Conservation (phyloP, 768 basidiomycete species). For the Mycena amicta region DNA sequence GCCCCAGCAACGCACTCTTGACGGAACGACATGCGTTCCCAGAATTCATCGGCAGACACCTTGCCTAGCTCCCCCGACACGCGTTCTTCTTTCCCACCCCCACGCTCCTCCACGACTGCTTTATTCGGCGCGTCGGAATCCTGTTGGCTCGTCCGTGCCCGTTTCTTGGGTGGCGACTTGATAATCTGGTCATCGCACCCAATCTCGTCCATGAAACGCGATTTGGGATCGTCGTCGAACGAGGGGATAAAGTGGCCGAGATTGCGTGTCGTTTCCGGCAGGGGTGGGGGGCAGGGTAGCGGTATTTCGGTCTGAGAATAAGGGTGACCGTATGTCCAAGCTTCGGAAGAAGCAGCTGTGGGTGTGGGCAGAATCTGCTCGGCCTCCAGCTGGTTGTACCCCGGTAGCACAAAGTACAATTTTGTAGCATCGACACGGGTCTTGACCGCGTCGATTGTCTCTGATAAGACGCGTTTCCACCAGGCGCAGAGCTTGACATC, state of each 20-base stretch:
- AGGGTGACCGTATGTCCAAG: constrained; percentile 83
- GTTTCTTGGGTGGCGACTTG: constrained; percentile 65
- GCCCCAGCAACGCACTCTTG: constrained; percentile 93
- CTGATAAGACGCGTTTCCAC: constrained; percentile 83
- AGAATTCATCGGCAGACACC: constrained; percentile 81
- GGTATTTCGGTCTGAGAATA: constrained; percentile 59
- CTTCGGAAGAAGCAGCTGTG: constrained; percentile 15
- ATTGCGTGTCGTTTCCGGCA: constrained; percentile 36
- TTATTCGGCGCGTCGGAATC: constrained; percentile 19
- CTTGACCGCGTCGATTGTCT: constrained; percentile 49
- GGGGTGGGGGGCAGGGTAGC: constrained; percentile 41
- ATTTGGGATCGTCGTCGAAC: constrained; percentile 97
- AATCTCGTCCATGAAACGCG: constrained; percentile 90
- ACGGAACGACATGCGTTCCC: constrained; percentile 95
- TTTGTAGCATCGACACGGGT: constrained; percentile 33
- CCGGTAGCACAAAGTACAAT: constrained; percentile 71
- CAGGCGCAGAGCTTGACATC: constrained; percentile 85
- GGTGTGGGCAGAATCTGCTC: constrained; percentile 47
- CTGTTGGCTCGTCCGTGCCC: constrained; percentile 40
- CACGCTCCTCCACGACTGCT: constrained; percentile 22
- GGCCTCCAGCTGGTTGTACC: constrained; percentile 70
- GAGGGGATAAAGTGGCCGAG: constrained; percentile 82
- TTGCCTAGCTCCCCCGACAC: constrained; percentile 57
- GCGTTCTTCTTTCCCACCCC: constrained; percentile 37
- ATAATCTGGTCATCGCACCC: constrained; percentile 65